Base-by-base conservation (phyloP, 2,329 filamentous ascomycete genomes). In the Apiospora phragmitis region DNA sequence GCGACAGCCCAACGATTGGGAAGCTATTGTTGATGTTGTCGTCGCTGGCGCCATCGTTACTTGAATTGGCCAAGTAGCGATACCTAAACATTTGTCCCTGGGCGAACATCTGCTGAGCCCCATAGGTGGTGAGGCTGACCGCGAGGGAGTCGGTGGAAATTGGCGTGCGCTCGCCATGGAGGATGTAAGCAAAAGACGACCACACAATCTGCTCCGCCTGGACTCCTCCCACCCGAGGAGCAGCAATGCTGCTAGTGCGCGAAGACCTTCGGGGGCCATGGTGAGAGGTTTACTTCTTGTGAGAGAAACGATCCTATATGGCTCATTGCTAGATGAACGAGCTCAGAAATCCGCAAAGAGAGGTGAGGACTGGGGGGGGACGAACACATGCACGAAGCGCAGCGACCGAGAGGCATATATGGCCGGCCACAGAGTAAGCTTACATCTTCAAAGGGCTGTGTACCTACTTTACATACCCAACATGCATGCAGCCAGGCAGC, bases 151-250 rank as follows among this genome's bases (percentile, higher is more conserved):
- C 76, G 1, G 78, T 65, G 32, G 55, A 62, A 2, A 80, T 65
- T 2, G 88, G 88, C 5, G 83, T 87, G 51, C 82, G 86, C 45
- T 90, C 88, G 75, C 88, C 88, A 74, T 89, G 80, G 72, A 85
- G 80, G 73, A 88, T 74, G 76, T 83, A 87, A 32, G 82, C 83
- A 59, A 85, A 83, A 0, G 83, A 84, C 4, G 85, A 83, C 85
- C 86, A 88, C 68, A 88, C 83, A 35, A 80, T 84, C 67, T 83
- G 80, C 49, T 75, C 77, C 24, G 72, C 71, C 68, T 83, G 80
- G 9, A 80, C 83, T 26, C 71, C 38, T 21, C 75, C 71, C 43
- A 73, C 45, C 73, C 72, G 26, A 73, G 71, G 35, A 80, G 65
- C n/a, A 75, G 69, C 26, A 76, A 69, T 16, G 45, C 24, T 26